Evolutionary conservation across 192 early-diverging fungal genomes (phyloP).

Genomic region (Gamsiella multidivaricata): DNA sequence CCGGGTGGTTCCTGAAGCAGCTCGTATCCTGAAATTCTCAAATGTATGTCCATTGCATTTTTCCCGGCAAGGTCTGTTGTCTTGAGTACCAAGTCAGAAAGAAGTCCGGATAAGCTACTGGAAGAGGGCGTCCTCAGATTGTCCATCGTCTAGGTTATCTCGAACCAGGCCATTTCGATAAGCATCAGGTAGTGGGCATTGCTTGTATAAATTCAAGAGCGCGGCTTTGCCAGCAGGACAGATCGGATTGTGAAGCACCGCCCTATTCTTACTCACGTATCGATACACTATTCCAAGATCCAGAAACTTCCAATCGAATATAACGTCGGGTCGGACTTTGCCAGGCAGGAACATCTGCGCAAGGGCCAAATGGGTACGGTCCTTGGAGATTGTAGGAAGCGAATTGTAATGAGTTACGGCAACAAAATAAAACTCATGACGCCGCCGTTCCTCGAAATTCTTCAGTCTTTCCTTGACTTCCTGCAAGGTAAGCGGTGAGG

Average conservation of each 20-base stretch:
- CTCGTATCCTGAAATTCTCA: background rate
- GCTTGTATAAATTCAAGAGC: constrained; percentile 27
- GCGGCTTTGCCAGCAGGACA: constrained; percentile 17
- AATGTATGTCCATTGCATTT: constrained; percentile 1
- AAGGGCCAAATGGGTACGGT: constrained; percentile 3
- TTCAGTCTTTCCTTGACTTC: background rate
- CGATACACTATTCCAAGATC: constrained; percentile 37
- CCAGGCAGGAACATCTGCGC: constrained; percentile 29
- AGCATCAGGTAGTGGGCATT: constrained; percentile 14
- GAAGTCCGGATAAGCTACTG: constrained; percentile 11
- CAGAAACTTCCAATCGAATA: constrained; percentile 36
- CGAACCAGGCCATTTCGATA: constrained; percentile 4
- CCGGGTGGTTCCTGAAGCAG: background rate
- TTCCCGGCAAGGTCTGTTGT: constrained; percentile 31
- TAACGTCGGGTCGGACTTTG: background rate
- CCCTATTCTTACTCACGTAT: background rate
- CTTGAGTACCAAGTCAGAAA: constrained; percentile 3
- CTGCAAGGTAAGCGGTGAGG: background rate
- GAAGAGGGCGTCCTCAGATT: constrained; percentile 37
- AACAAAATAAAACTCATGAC: background rate
- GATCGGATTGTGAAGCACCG: constrained; percentile 4
- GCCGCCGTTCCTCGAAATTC: background rate
- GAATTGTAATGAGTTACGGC: background rate
- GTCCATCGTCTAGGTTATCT: constrained; percentile 11
- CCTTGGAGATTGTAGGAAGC: background rate